Evolutionary conservation across 495 filamentous ascomycete genomes (phyloP), one percentile per base, ranked within the genome.

Genomic region (Monascus purpureus): DNA sequence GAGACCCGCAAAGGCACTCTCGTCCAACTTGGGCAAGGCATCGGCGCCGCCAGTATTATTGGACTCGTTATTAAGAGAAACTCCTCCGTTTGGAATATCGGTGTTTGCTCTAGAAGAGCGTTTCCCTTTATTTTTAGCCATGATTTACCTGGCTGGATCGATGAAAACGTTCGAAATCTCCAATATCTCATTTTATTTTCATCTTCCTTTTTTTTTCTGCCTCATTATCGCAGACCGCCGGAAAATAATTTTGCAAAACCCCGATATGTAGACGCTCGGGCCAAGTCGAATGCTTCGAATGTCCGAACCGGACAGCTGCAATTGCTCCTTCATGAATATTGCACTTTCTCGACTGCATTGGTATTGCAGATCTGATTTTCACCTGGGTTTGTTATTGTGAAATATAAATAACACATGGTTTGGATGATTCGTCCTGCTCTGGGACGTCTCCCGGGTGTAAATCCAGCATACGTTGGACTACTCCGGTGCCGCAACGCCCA

Each of bases 1-100:
- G 40, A 81, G 54, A 33, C 69, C 65, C 18, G 68, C 67, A 39
- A 83, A 65, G 9, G 73, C 71, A 26, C 58, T 53, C 43, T 75
- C 68, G 47, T 78, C 68, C 20, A 80, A 63, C 30, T 58, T 48
- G 17, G 68, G 65, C 38, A 66, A 39, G 31, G 33, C 37, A 28
- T 41, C 47, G n/a, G 38, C 38, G 17, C 14, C 12, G 27, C 36
- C 38, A 12, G 50, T 16, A 13, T 46, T 51, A 32, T 48, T 9
- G 20, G 20, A 22, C 20, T 22, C 24, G 17, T 47, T 38, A 5
- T 49, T 50, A 31, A 33, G 25, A 5, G 39, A 16, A 25, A 32
- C 36, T 13, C 29, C 38, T 28, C 28, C 37, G 15, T 50, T 40
- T 13, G 42, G 31, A 11, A 37, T 28, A 29, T 28, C 33, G 16